Percentiles rank a stretch among this genome's conserved stretches.
These are phyloP conservation scores for Pestalotiopsis sp. DNA, from an alignment of 2,329 filamentous ascomycete species.

Conservation along the genomic window DNA sequence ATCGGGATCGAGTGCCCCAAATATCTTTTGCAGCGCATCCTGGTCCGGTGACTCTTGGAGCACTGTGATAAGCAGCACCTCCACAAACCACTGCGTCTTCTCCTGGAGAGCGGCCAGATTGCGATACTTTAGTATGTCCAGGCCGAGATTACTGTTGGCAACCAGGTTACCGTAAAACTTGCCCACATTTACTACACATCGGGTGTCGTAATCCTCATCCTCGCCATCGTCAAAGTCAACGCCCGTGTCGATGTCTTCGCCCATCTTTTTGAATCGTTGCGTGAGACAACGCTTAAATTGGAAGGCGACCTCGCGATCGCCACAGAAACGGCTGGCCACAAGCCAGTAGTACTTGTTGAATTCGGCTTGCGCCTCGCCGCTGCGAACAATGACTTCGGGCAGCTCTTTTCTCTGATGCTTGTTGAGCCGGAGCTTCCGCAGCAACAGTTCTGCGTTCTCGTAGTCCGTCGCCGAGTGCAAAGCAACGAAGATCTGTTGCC, in stretches of 20 bases:
- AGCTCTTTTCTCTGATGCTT: conserved; percentile 85
- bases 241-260: conserved; percentile 62
- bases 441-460: conserved; percentile 77
- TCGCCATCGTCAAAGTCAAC: conserved; percentile 63
- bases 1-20: conserved; percentile 64
- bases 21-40: conserved; percentile 60
- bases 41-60: conserved; percentile 64
- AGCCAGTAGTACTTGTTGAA: conserved; percentile 96
- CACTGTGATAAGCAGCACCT: conserved; percentile 75
- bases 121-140: conserved; percentile 64
- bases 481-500: conserved; percentile 88
- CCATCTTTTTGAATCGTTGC: conserved; percentile 81
- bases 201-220: conserved; percentile 53
- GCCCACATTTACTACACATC: conserved; percentile 52
- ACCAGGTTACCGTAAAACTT: conserved; percentile 56
- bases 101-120: conserved; percentile 77
- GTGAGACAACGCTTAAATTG: conserved; percentile 86
- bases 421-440: conserved; percentile 82
- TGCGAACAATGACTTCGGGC: conserved; percentile 83
- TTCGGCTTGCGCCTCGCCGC: conserved; percentile 74
- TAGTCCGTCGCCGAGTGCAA: conserved; percentile 84
- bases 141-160: conserved; percentile 42
- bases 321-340: conserved; percentile 76
- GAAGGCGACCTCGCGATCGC: conserved; percentile 73
- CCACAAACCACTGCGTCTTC: conserved; percentile 76